Evolutionary conservation across 192 early-diverging fungal species (phyloP).

Genomic region (Coemansia sp.): DNA sequence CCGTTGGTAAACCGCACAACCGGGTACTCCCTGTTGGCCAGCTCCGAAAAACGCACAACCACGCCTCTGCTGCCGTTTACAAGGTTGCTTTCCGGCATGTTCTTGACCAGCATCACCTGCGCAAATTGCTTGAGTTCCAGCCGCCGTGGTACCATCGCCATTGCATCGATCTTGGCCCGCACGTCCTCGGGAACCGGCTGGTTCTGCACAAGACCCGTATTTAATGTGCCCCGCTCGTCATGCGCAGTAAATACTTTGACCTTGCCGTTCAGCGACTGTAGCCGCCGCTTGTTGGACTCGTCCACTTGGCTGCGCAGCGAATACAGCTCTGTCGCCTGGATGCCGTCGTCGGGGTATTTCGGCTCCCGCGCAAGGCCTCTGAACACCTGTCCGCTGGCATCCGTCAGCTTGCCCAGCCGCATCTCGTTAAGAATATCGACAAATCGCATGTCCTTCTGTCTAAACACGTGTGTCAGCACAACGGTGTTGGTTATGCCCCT

Average conservation of each 20-base stretch:
- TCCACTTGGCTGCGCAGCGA: conserved; percentile 78
- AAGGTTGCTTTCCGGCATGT: conserved; percentile 60
- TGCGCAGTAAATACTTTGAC: conserved; percentile 47
- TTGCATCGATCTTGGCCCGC: conserved; percentile 29
- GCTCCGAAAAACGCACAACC: conserved; percentile 33
- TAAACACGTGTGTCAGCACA: conserved; percentile 75
- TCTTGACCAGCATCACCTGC: conserved; percentile 89
- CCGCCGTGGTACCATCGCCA: conserved; percentile 46
- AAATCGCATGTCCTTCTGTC: conserved; percentile 81
- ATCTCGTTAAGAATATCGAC: conserved; percentile 85
- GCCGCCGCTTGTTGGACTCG: conserved; percentile 59
- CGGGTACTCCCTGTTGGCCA: conserved; percentile 46
- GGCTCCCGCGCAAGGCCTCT: conserved; percentile 54
- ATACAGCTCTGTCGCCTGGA: conserved; percentile 71
- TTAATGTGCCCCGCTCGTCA: conserved; percentile 46
- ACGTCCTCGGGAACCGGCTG: conserved; percentile 16
- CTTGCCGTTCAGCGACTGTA: conserved; percentile 59
- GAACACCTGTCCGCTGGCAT: conserved; percentile 57
- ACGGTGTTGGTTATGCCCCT: conserved; percentile 57
- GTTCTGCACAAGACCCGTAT: neutral
- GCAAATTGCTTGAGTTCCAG: conserved; percentile 73
- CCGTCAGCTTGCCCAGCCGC: conserved; percentile 68
- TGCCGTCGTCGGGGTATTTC: conserved; percentile 59
- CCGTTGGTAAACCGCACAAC: conserved; percentile 50
- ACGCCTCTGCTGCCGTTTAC: conserved; percentile 85